Conservation (phyloP, 257 asterid species). For the Phtheirospermum japonicum region DNA sequence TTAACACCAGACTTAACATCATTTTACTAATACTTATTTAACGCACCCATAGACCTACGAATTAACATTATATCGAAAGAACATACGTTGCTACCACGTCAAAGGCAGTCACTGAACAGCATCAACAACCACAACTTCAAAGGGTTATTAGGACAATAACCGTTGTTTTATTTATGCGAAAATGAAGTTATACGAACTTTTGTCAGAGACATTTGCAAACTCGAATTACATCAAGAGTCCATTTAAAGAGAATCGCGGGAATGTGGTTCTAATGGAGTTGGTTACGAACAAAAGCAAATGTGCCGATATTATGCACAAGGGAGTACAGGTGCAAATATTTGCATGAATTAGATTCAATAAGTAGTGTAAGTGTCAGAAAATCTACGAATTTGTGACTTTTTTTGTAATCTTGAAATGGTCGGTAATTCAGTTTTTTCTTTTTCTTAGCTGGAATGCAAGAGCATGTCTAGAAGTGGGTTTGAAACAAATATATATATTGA, state of each 20-base stretch:
- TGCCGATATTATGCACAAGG: constrained; percentile 62
- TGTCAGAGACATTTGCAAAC: constrained; percentile 4
- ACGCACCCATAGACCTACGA: too few relatives aligned
- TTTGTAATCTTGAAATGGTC: too few relatives aligned
- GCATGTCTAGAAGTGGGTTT: neutral
- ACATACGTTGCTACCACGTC: constrained; percentile 20
- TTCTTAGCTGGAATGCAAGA: neutral
- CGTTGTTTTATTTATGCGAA: neutral
- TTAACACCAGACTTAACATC: too few relatives aligned
- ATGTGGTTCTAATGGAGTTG: neutral
- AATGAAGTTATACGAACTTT: neutral
- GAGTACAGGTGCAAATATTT: constrained; percentile 53
- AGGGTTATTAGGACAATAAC: neutral
- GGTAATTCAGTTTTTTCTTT: too few relatives aligned
- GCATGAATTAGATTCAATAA: constrained; percentile 36
- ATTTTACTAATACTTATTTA: too few relatives aligned
- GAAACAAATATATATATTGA: too few relatives aligned
- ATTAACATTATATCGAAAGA: neutral
- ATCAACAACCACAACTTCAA: constrained; percentile 14
- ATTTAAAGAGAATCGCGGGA: constrained; percentile 14
- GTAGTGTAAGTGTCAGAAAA: neutral
- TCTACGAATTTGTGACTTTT: too few relatives aligned
- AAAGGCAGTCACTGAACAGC: constrained; percentile 42
- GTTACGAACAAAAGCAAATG: constrained; percentile 22
- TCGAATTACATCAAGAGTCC: neutral